phyloP scores from a whole-genome alignment of 2,329 filamentous ascomycete species.

The Aspergillus pseudoterreus region DNA sequence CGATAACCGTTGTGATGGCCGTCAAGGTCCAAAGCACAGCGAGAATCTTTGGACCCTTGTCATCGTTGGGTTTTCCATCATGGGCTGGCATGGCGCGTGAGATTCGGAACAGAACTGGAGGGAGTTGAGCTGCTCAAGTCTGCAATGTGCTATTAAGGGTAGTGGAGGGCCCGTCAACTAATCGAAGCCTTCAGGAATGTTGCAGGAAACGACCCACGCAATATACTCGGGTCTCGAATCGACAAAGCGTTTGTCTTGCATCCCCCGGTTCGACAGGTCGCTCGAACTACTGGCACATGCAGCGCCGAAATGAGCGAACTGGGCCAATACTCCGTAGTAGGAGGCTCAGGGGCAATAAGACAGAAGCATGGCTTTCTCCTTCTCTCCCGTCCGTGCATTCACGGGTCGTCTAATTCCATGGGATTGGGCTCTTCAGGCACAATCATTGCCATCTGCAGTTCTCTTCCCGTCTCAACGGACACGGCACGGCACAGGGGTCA shows the following conservation, averaged over 20 bases:
- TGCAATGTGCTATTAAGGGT: no score
- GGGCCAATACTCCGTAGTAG: no score
- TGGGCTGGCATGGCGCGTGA: not conserved
- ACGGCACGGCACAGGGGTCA: no score
- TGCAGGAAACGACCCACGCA: not conserved
- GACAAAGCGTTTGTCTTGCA: not conserved
- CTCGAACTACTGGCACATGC: not conserved
- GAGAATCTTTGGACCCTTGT: conserved; percentile 37
- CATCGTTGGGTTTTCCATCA: conserved; percentile 12
- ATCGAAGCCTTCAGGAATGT: not conserved
- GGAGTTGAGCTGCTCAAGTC: not conserved
- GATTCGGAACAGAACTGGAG: not conserved
- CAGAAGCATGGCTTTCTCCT: no score
- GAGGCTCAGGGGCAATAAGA: no score
- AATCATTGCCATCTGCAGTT: no score
- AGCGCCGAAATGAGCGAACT: no score
- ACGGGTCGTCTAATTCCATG: no score
- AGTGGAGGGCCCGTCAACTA: not conserved
- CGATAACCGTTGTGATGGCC: conserved; percentile 28
- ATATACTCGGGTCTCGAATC: not conserved
- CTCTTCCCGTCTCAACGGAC: no score
- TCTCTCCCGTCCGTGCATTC: no score
- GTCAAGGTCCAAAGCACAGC: conserved; percentile 29
- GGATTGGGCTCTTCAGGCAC: no score
- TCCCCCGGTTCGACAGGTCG: not conserved